A percentile compares a stretch with the other conserved stretches of the same genome.
Evolutionary conservation across 768 basidiomycete species (phyloP).

Genomic region (Trametes punicea): DNA sequence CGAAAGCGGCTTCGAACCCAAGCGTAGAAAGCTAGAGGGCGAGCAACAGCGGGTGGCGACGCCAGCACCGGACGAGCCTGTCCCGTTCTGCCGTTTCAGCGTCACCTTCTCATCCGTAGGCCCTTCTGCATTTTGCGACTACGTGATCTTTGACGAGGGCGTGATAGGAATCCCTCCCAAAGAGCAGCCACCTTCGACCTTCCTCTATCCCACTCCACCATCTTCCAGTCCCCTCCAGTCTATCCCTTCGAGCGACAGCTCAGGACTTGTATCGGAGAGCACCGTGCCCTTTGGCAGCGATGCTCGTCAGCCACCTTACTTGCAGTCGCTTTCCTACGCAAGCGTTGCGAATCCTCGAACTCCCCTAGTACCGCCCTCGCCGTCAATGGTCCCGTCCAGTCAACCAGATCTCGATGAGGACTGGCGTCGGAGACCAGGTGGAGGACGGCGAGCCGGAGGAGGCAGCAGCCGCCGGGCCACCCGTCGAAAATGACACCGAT

Average conservation of each 20-base stretch:
- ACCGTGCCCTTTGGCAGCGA: background rate
- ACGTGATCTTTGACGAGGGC: conserved; percentile 63
- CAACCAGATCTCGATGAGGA: conserved; percentile 8
- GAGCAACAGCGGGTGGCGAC: background rate
- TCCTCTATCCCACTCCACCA: conserved; percentile 3
- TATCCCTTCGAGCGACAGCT: background rate
- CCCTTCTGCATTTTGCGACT: conserved; percentile 64
- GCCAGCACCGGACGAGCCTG: conserved; percentile 30
- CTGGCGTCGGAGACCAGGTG: background rate
- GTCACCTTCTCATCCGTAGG: conserved; percentile 74
- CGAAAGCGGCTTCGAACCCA: conserved; percentile 24
- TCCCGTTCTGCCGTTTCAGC: conserved; percentile 66
- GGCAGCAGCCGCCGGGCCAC: background rate
- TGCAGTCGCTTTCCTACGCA: conserved; percentile 1
- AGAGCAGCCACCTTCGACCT: conserved; percentile 6
- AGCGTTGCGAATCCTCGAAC: background rate
- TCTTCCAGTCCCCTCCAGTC: background rate
- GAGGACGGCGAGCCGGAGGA: background rate
- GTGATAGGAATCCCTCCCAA: conserved; percentile 32
- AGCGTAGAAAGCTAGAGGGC: conserved; percentile 29
- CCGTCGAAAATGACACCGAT: conserved; percentile 8
- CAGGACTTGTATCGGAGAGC: background rate
- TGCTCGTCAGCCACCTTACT: background rate
- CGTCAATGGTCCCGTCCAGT: conserved; percentile 5
- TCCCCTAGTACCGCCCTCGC: background rate